Percentiles rank a stretch among this genome's conserved stretches.
phyloP scores from a whole-genome alignment of 495 filamentous ascomycete species.

The Xylaria cubensis region DNA sequence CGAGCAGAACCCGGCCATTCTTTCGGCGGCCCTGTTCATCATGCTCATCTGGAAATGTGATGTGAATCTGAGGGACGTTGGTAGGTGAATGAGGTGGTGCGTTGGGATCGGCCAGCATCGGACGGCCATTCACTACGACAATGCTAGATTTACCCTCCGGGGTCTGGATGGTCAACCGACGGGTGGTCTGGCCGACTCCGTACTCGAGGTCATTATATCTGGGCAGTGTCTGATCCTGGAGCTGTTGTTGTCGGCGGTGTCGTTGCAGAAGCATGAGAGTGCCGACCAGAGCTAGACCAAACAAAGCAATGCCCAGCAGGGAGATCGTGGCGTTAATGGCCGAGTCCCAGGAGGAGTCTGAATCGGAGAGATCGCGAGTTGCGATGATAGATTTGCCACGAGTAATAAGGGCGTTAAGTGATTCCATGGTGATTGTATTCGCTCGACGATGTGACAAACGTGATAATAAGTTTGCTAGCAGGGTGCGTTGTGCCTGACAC shows the following conservation, averaged over 20 bases:
- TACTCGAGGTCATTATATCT: conserved; percentile 61
- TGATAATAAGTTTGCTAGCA: neutral
- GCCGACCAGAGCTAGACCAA: conserved; percentile 69
- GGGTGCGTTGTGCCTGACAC: conserved; percentile 12
- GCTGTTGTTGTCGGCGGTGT: conserved; percentile 46
- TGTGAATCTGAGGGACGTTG: conserved; percentile 90
- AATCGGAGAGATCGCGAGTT: conserved; percentile 48
- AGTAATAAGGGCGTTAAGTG: conserved; percentile 55
- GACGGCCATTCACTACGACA: conserved; percentile 72
- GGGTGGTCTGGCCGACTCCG: conserved; percentile 56
- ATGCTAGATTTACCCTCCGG: conserved; percentile 75
- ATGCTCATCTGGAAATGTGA: conserved; percentile 96
- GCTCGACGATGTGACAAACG: neutral
- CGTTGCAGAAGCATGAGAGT: conserved; percentile 74
- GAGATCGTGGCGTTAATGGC: conserved; percentile 79
- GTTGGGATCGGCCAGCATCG: conserved; percentile 74
- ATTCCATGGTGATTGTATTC: conserved; percentile 51
- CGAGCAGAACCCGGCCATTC: conserved; percentile 89
- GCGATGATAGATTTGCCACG: conserved; percentile 42
- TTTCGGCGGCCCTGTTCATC: conserved; percentile 85
- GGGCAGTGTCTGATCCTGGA: conserved; percentile 64
- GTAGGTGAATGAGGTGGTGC: conserved; percentile 79
- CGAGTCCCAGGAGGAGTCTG: conserved; percentile 48
- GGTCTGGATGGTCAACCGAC: conserved; percentile 57
- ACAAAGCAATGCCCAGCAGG: conserved; percentile 76